Conservation (phyloP, 768 basidiomycete species). For the Epithele typhae region DNA sequence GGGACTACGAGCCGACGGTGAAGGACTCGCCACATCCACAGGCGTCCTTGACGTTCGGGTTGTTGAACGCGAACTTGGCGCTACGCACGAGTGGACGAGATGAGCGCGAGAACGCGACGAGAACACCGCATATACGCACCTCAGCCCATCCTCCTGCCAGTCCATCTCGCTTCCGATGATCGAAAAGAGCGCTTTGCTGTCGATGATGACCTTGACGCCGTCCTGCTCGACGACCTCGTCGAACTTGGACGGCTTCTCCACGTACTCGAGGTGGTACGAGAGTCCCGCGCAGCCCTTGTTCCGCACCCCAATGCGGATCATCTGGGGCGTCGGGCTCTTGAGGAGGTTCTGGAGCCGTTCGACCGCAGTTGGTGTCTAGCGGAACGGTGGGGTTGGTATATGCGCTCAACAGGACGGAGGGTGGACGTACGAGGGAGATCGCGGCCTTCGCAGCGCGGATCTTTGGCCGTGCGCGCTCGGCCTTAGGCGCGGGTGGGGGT, state of each 20-base stretch:
- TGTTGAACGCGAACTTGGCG: conserved; percentile 79
- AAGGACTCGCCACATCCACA: conserved; percentile 96
- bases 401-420: background rate
- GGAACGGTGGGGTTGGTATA: background rate
- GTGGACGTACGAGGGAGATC: conserved; percentile 53
- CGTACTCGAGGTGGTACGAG: conserved; percentile 92
- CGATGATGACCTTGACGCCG: conserved; percentile 89
- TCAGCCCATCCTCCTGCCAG: conserved; percentile 91
- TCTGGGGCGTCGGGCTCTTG: conserved; percentile 80
- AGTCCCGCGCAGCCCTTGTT: conserved; percentile 97
- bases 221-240: conserved; percentile 98
- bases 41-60: conserved; percentile 92
- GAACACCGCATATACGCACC: conserved; percentile 44
- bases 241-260: conserved; percentile 83
- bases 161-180: conserved; percentile 99
- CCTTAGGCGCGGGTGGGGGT: conserved; percentile 65
- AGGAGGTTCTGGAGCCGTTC: conserved; percentile 67
- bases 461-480: conserved; percentile 58
- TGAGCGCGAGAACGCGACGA: background rate
- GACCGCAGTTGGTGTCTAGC: conserved; percentile 78
- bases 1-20: conserved; percentile 44
- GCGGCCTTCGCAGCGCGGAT: conserved; percentile 75
- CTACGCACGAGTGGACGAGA: conserved; percentile 33
- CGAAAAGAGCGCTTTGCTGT: conserved; percentile 94
- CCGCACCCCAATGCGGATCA: conserved; percentile 91